Base-by-base conservation (phyloP, 768 basidiomycete species). In the Russula emetica region DNA sequence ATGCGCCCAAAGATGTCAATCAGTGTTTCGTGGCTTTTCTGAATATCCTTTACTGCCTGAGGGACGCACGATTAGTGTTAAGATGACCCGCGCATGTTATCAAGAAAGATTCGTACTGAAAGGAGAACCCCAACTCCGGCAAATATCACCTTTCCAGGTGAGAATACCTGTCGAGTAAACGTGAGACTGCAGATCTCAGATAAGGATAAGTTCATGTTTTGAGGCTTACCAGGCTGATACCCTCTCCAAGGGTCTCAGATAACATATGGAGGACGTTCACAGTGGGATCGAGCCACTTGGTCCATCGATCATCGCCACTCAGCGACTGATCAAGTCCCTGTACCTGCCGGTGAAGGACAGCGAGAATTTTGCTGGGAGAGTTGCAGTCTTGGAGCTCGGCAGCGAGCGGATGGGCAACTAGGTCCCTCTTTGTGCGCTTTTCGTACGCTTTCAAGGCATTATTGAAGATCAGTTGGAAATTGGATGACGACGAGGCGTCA, bases 361-460 rank as follows among this genome's bases (percentile, higher is more conserved):
- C 10, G 18, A 60, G 20, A 34, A 60, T 6, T 30, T 30, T 30
- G 3, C 5, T n/a, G 9, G 51, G 38, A 44, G 59, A 53, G 20
- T 44, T 4, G 40, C 59, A 60, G 13, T 18, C 13, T 14, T 60
- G n/a, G 22, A 60, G 51, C 40, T 42, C 28, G 26, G 38, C 13
- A 8, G 30, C 11, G 3, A 60, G 51, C 22, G 59, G 40, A 44
- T 60, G 59, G 1, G 24, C 5, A 1, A 40, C 1, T 9, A 60
- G 38, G 5, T 60, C 59, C 3, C n/a, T 32, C 11, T 26, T 36
- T 0, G 59, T 44, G 11, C 28, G 26, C 14, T 4, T 53, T 13
- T 22, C 11, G 40, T 60, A 60, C 11, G 49, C 26, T n/a, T n/a
- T n/a, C n/a, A 60, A 16, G 40, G 59, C 59, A 24, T 28, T 42